Evolutionary conservation across 106 monocot species (phyloP), one percentile per base, ranked within the genome.

Genomic region (Chionographis japonica): DNA sequence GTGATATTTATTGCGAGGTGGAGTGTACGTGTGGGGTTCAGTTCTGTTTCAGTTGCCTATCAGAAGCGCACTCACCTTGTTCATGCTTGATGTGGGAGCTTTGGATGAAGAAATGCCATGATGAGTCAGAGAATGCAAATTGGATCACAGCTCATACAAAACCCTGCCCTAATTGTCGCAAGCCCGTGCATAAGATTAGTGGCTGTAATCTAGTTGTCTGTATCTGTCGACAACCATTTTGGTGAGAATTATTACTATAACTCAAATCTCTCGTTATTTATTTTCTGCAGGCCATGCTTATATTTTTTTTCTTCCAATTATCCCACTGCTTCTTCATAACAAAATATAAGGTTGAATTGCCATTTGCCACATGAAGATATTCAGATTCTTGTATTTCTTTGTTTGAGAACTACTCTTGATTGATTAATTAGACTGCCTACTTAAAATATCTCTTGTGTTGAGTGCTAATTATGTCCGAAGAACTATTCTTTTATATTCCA

Each of bases 11-110:
- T 73, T 79, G 73, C 62, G 94, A 94, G 70, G 89, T 94, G 2
- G 87, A 86, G 37, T 94, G 94, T 40, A 53, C 73, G 2, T 94
- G 94, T 75, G 94, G 90, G 20, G 16, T 75, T 12, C 82, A 82
- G 49, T 94, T 94, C 56, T 94, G 94, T 77, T 94, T 94, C 58
- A 87, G 62, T 66, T 94, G 94, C 61, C 75, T 76, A 58, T 74
- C 46, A 19, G 75, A 87, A 67, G 78, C 81, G 27, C 94, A 94
- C 62, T 89, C 94, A 36, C 94, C 94, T 55, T 94, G 94, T 66
- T 84, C 94, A 9, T 94, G 94, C 62, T 12, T 38, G 37, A 94
- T 94, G 75, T 94, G 90, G 94, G 67, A 73, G 43, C 83, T 82
- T 17, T 94, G 94, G 94, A 52, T 39, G 40, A 79, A 82, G 72